phyloP scores from a whole-genome alignment of 2,329 filamentous ascomycete species.

The Claviceps capensis region DNA sequence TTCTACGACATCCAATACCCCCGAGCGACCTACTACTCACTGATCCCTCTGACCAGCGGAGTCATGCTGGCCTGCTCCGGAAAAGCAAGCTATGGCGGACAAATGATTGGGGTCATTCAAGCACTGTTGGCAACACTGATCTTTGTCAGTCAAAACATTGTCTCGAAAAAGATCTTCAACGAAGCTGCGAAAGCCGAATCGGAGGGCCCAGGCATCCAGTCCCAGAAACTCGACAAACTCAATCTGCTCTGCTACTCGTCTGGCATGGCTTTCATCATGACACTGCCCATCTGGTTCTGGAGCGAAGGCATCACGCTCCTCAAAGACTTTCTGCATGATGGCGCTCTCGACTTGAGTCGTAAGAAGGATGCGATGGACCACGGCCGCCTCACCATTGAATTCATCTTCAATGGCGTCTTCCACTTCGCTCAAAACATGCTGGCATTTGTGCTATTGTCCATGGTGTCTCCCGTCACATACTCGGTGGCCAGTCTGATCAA shows the following conservation, averaged over 20 bases:
- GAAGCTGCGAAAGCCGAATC: conserved; percentile 76
- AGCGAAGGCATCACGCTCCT: conserved; percentile 71
- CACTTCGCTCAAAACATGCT: conserved; percentile 96
- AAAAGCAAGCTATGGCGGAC: conserved; percentile 61
- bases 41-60: conserved; percentile 84
- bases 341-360: conserved; percentile 49
- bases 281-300: conserved; percentile 85
- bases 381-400: conserved; percentile 65
- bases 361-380: conserved; percentile 59
- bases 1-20: conserved; percentile 85
- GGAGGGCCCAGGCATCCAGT: conserved; percentile 47
- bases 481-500: conserved; percentile 94
- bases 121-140: conserved; percentile 83
- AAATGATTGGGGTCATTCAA: conserved; percentile 79
- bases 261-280: conserved; percentile 78
- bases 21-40: conserved; percentile 70
- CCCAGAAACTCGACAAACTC: conserved; percentile 84
- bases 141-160: conserved; percentile 97
- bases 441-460: conserved; percentile 80
- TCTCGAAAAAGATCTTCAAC: conserved; percentile 96
- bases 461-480: conserved; percentile 93
- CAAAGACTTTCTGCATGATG: conserved; percentile 66
- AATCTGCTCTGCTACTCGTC: conserved; percentile 97
- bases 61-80: conserved; percentile 94
- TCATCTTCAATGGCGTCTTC: conserved; percentile 91